These are phyloP conservation scores for Phialophora verrucosa DNA, from an alignment of 2,329 filamentous ascomycete species.

Conservation along the genomic window DNA sequence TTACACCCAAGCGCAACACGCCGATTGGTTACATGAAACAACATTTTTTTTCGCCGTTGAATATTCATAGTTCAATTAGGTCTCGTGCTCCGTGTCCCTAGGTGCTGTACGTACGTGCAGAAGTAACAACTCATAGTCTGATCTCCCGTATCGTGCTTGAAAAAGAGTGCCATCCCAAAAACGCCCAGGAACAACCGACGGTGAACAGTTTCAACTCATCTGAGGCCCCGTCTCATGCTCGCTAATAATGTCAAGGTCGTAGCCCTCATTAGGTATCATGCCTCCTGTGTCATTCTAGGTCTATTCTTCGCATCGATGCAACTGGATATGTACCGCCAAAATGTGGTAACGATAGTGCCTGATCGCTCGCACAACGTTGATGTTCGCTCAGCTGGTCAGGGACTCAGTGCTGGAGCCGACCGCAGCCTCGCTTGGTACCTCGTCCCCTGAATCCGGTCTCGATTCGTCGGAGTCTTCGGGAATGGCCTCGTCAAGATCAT, in stretches of 20 bases:
- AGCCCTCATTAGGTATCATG: background rate
- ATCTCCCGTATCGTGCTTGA: constrained; percentile 4
- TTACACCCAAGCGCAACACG: constrained; percentile 11
- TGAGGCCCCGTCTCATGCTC: constrained; percentile 2
- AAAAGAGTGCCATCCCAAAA: background rate
- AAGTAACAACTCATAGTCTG: background rate
- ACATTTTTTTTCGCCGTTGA: background rate
- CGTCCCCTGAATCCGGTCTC: constrained; percentile 29
- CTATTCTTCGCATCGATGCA: constrained; percentile 13
- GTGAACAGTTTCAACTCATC: background rate
- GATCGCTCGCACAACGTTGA: background rate
- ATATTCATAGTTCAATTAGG: background rate
- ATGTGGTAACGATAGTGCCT: background rate
- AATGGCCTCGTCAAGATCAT: constrained; percentile 33
- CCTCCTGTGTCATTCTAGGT: constrained; percentile 5
- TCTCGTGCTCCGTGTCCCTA: background rate
- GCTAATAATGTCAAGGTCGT: constrained; percentile 17
- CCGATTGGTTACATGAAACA: constrained; percentile 6
- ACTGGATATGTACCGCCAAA: constrained; percentile 1
- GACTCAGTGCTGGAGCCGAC: constrained; percentile 23
- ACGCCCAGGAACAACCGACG: constrained; percentile 1
- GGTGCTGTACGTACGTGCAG: constrained; percentile 2
- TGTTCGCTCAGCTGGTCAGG: background rate
- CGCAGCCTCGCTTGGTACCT: constrained; percentile 17
- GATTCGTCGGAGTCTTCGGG: constrained; percentile 37